Conservation (phyloP, 2,329 filamentous ascomycete species). For the Talaromyces sp. region DNA sequence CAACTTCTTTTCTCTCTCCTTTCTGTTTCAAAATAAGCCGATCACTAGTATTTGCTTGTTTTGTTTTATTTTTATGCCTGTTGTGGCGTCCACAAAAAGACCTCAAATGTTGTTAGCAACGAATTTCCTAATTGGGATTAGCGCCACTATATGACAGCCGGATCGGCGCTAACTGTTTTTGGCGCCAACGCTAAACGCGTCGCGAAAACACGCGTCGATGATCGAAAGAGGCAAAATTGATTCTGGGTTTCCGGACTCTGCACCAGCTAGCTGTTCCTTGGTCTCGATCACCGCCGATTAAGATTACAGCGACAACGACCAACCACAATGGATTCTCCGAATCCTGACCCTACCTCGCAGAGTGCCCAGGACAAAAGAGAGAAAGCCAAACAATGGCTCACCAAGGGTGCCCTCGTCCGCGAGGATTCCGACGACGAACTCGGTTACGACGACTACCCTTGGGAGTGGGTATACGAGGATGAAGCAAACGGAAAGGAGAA, state of each 20-base stretch:
- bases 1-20: not conserved
- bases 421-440: conserved; percentile 90
- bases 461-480: conserved; percentile 71
- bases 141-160: not conserved
- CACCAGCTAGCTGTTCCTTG: not conserved
- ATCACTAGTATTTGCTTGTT: not conserved
- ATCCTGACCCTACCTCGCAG: not conserved
- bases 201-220: conserved; percentile 1
- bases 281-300: not conserved
- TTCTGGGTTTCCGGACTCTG: not conserved
- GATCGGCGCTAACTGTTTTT: not conserved
- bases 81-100: not conserved
- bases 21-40: not conserved
- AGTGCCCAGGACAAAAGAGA: conserved; percentile 24
- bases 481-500: conserved; percentile 20
- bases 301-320: not conserved
- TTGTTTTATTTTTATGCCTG: not conserved
- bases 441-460: conserved; percentile 64
- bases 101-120: not conserved
- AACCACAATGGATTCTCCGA: conserved; percentile 4
- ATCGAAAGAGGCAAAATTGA: conserved; percentile 8
- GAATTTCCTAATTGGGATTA: not conserved
- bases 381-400: conserved; percentile 47
- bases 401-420: conserved; percentile 59
- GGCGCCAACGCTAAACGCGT: not conserved